These are phyloP conservation scores for Kitagawia praeruptora DNA, from an alignment of 129 eudicot species.

Conservation along the genomic window DNA sequence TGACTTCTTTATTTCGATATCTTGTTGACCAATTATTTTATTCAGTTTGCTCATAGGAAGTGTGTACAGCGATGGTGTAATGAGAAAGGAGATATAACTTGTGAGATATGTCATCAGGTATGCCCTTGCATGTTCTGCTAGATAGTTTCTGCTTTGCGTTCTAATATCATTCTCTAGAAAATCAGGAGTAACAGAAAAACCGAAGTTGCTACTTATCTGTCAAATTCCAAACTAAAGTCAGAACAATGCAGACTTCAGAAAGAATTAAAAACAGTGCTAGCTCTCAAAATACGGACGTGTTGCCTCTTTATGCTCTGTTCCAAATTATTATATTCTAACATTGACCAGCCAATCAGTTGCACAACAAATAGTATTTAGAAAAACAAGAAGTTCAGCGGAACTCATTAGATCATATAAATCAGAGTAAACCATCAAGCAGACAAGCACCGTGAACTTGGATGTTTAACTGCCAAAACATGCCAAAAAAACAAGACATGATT, in stretches of 20 bases:
- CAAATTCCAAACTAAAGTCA: not conserved
- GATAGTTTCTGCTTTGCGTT: no score
- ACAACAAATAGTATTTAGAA: not conserved
- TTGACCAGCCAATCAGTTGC: not conserved
- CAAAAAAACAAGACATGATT: no score
- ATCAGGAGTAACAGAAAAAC: conserved; percentile 36
- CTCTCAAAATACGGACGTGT: not conserved
- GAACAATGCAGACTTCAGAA: not conserved
- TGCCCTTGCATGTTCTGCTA: no score
- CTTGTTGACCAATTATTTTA: no score
- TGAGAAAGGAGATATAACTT: no score
- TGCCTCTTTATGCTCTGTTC: not conserved
- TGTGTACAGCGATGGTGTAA: no score
- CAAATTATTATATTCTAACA: not conserved
- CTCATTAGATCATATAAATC: no score
- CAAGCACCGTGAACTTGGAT: not conserved
- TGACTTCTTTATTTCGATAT: no score
- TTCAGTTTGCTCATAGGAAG: no score
- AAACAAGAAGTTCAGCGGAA: not conserved
- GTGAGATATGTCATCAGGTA: no score
- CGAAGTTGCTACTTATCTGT: conserved; percentile 35
- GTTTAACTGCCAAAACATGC: no score
- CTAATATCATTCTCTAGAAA: conserved; percentile 60
- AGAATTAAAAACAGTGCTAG: not conserved
- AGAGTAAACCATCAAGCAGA: no score